Base-by-base conservation (phyloP, 2,329 filamentous ascomycete species). In the Neoarthrinium moseri region DNA sequence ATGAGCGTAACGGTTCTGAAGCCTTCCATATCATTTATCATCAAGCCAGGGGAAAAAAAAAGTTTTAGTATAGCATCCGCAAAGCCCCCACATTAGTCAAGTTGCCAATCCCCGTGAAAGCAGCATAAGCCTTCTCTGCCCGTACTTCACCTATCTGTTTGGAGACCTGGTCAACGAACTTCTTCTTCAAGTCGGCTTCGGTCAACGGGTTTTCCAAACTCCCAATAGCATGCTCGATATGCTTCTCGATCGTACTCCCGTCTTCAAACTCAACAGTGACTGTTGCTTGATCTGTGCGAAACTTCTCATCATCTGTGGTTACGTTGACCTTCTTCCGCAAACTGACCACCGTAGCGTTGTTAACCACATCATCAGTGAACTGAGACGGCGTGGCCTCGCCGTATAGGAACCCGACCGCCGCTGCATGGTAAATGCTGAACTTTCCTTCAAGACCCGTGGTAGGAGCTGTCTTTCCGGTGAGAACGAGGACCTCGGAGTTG, bases 371-470 rank as follows among this genome's bases (percentile, higher is more conserved):
- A 52, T 79, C 71, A 5, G 71, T 71, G 56, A 77, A 81, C 55
- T 79, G 67, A 5, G 64, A 66, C 3, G 76, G 77, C 0, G 72
- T 74, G 10, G 70, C 75, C 54, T 75, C 73, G 1, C 76, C 75
- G 47, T 70, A 73, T 2, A 79, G 52, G 7, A 80, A 51, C 0
- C 72, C 75, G 4, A 78, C 67, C 0, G 74, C 74, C n/a, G 64
- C 70, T 5, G 74, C 75, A 51, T 80, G 75, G 50, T 73, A 80
- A 17, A 80, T 73, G 44, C 74, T 77, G 53, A 80, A 81, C 37
- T 81, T 80, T 3, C 64, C 72, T 55, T 78, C 71, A 2, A 80
- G 60, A 0, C 74, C 75, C 41, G 74, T 72, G 43, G 65, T 66
- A 1, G 77, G 77, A 6, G 59, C 61, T 8, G 63, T 70, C 57